Percentiles rank a stretch among this genome's conserved stretches.
These are phyloP conservation scores for Phytophthora hybrid DNA, from an alignment of 352 stramenopile species.

Conservation along the genomic window DNA sequence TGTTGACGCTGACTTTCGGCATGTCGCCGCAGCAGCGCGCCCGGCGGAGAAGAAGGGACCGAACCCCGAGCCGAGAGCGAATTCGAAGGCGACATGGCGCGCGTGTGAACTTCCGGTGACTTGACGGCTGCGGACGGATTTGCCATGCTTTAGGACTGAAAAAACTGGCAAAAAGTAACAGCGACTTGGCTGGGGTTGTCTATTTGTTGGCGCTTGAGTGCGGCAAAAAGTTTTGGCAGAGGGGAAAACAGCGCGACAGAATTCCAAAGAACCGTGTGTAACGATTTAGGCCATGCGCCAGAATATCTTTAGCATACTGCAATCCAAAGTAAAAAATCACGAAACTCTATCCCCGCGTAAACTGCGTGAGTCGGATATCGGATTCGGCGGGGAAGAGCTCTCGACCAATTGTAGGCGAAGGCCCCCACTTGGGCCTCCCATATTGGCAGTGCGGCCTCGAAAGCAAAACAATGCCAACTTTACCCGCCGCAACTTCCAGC, in stretches of 20 bases:
- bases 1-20: constrained; percentile 32
- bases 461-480: constrained; percentile 18
- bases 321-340: background rate
- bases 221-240: constrained; percentile 21
- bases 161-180: constrained; percentile 20
- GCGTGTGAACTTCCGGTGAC: background rate
- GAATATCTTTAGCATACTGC: background rate
- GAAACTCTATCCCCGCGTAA: background rate
- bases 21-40: constrained; percentile 27
- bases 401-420: constrained; percentile 31
- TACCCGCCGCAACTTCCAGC: background rate
- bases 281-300: background rate
- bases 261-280: constrained; percentile 12
- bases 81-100: background rate
- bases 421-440: constrained; percentile 28
- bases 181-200: background rate
- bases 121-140: constrained; percentile 7
- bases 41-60: constrained; percentile 24
- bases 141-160: constrained; percentile 16
- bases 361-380: background rate
- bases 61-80: constrained; percentile 10
- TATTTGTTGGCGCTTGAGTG: constrained; percentile 6
- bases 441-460: constrained; percentile 21
- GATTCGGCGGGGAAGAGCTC: background rate
- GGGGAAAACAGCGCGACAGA: constrained; percentile 13